Percentiles rank a stretch among this genome's conserved stretches.
Conservation (phyloP, 306 rosid species). For the Mucuna pruriens region DNA sequence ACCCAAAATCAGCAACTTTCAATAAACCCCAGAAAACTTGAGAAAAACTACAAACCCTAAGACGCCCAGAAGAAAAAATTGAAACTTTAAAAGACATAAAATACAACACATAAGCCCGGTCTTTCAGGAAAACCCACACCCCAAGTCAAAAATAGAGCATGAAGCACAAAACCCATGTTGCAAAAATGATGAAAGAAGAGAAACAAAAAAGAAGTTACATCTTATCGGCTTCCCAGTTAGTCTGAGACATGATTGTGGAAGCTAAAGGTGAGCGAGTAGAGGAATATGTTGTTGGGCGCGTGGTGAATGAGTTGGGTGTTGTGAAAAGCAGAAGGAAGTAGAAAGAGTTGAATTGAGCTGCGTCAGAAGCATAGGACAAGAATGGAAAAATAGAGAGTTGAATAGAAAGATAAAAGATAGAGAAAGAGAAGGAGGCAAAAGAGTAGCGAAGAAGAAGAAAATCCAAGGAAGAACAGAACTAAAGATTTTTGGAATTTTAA, state of each 20-base stretch:
- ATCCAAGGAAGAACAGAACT: conserved; percentile 44
- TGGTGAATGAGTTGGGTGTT: conserved; percentile 13
- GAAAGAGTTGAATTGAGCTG: conserved; percentile 41
- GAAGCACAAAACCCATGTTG: conserved; percentile 40
- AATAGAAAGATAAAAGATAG: not conserved
- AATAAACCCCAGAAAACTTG: conserved; percentile 24
- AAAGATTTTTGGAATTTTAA: conserved; percentile 39
- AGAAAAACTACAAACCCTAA: conserved; percentile 44
- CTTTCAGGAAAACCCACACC: conserved; percentile 25
- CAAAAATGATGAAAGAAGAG: not conserved
- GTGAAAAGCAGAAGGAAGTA: conserved; percentile 41
- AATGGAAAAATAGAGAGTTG: conserved; percentile 37
- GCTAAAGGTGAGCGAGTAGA: not conserved
- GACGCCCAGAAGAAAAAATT: not conserved
- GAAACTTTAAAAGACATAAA: not conserved
- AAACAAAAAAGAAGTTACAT: conserved; percentile 59
- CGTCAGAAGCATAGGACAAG: conserved; percentile 33
- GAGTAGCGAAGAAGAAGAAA: conserved; percentile 32
- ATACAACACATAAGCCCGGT: not conserved
- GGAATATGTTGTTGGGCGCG: not conserved
- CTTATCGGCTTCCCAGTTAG: conserved; percentile 99
- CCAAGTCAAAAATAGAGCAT: conserved; percentile 44
- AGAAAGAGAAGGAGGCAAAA: conserved; percentile 17
- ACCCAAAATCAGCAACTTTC: conserved; percentile 18
- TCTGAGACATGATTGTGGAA: conserved; percentile 83